Base-by-base conservation (phyloP, 2,329 filamentous ascomycete species). In the Tolypocladium inflatum region DNA sequence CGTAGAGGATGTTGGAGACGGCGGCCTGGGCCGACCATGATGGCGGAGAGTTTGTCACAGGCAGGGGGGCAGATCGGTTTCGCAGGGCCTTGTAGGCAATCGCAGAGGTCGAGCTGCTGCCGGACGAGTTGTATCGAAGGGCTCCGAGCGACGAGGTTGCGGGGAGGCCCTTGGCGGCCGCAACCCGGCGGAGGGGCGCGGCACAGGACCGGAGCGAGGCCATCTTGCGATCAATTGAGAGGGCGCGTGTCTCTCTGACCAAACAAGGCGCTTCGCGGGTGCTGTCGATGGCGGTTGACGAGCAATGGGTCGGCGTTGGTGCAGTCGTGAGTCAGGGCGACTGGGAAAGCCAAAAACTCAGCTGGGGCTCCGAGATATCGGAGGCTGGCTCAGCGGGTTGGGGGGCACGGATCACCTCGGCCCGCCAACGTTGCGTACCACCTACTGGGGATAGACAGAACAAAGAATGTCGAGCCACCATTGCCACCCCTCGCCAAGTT, bases 1-100 rank as follows among this genome's bases (percentile, higher is more conserved):
- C 94, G 80, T 99, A 99, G 74, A 99, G 89, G 71, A 99, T 99
- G 73, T 93, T 96, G 71, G 91, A 96, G 64, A 99, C 94, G 64
- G 94, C 94, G 21, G 94, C 91, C 66, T 94, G 92, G 42, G 92
- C 92, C 69, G 93, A 96, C 81, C 91, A 91, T 13, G 91, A 80
- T 41, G 90, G 87, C 35, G 88, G 81, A 58, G 89, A 80, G 65
- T 90, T 85, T 64, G 84, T 87, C 57, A 90, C 89, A 57, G 96
- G 89, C 26, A 91, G 85, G 62, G 92, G 90, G 23, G 90, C 88
- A 61, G 93, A 89, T 64, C 93, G 90, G 68, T 91, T 89, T 71
- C 96, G 93, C 62, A 97, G 84, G 59, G 93, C 91, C 81, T 99
- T 99, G 85, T 97, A 97, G 68, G 92, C 92, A 63, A 97, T 85